These are phyloP conservation scores for Metarhizium humberi DNA, from an alignment of 2,329 filamentous ascomycete genomes.

Conservation along the genomic window DNA sequence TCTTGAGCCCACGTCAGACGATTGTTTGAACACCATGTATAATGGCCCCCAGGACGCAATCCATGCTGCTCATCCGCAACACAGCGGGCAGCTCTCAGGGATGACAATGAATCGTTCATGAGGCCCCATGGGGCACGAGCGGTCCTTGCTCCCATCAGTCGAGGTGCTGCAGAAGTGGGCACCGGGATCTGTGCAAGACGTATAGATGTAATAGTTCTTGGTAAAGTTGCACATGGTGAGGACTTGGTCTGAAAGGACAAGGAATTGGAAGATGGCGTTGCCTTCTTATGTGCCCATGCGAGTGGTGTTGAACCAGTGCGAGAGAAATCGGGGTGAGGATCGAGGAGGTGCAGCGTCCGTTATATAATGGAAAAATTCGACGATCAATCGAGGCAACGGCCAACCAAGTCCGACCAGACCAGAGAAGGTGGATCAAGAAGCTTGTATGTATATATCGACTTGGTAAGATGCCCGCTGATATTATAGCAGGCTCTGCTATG, in stretches of 20 bases:
- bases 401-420: too few species aligned
- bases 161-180: conserved; percentile 63
- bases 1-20: not conserved
- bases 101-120: conserved; percentile 68
- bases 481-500: too few species aligned
- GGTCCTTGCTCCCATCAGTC: conserved; percentile 53
- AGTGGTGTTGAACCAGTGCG: too few species aligned
- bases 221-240: conserved; percentile 53
- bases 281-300: too few species aligned
- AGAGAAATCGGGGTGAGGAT: too few species aligned
- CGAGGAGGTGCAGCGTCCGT: too few species aligned
- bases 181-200: conserved; percentile 57
- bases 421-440: not conserved
- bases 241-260: not conserved
- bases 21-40: not conserved
- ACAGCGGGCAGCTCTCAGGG: conserved; percentile 48
- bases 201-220: conserved; percentile 72
- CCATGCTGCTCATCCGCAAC: conserved; percentile 20
- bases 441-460: too few species aligned
- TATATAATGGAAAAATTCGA: too few species aligned
- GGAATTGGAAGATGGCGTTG: too few species aligned
- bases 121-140: conserved; percentile 52
- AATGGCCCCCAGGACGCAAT: not conserved
- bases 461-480: too few species aligned
- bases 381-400: too few species aligned